Base-by-base conservation (phyloP, 2,329 filamentous ascomycete genomes). In the Sporothrix mexicana region DNA sequence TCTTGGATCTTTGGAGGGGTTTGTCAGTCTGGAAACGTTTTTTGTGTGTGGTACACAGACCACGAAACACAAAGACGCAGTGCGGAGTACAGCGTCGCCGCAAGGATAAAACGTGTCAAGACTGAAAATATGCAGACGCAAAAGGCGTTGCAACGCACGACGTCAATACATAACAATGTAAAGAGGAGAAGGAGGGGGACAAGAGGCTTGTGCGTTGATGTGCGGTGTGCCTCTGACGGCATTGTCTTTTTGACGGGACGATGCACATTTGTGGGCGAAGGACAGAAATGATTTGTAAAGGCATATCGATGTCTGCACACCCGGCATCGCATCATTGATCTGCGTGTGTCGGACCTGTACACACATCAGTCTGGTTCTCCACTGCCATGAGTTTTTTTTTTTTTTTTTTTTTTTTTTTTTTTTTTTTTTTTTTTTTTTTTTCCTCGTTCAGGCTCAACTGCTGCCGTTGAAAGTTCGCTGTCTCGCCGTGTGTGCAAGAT, bases 311-410 rank as follows among this genome's bases (percentile, higher is more conserved):
- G 15, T 62, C 43, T 43, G 36, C 41, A 43, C 9, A 20, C 59
- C 59, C 43, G 59, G 30, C 59, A 64, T 2, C 17, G n/a, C 59
- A 45, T 64, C n/a, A 45, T 23, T 55, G 66, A 55, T 69, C 66
- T 55, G 20, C 49, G 36, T 36, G 66, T 43, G 49, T 55, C 49
- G 47, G 30, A 69, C 66, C 66, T 23, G 66, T 47, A 20, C 45
- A 55, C 45, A 30, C 13, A n/a, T 8, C 49, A 36, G 47, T 69
- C 49, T 69, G 66, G 66, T 69, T 69, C 47, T 55, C 66, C 66
- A 69, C 66, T 43, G 20, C 67, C 67, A 69, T 49, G 67, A 69
- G 67, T 30, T 15, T 8, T 41, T 25, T n/a, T 62, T 30, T 30
- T 36, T 20, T 47, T 30, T n/a, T n/a, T 30, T 15, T 8, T 30